Conservation (phyloP, 306 rosid species). For the Malus asiatica region DNA sequence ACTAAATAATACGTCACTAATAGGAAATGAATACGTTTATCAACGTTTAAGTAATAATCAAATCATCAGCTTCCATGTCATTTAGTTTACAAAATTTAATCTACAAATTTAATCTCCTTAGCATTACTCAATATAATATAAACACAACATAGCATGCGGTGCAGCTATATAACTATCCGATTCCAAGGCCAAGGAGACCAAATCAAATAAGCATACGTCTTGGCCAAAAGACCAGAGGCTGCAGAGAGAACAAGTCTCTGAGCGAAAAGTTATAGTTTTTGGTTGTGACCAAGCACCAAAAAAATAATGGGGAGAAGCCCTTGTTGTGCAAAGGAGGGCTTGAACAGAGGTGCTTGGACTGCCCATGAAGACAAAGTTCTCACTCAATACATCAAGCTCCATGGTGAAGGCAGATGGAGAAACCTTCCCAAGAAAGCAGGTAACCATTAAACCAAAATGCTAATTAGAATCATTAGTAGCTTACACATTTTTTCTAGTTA, state of each 20-base stretch:
- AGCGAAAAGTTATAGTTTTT: background rate
- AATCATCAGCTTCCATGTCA: no score
- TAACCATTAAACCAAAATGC: background rate
- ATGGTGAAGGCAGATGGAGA: slow-evolving; percentile 27
- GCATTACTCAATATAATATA: background rate
- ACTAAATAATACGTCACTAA: no score
- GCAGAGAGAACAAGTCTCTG: background rate
- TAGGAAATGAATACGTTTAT: no score
- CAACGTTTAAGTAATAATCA: no score
- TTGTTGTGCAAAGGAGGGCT: slow-evolving; percentile 22
- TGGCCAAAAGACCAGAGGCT: background rate
- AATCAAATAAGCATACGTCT: background rate
- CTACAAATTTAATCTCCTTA: no score
- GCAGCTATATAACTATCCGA: background rate
- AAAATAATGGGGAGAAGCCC: slow-evolving; percentile 23
- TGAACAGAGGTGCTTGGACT: slow-evolving; percentile 21
- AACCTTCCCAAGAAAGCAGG: slow-evolving; percentile 21
- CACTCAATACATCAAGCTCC: slow-evolving; percentile 8
- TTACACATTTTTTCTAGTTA: background rate
- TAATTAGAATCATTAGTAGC: background rate
- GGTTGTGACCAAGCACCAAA: background rate
- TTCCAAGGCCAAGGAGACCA: background rate
- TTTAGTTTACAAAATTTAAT: no score
- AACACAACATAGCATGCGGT: background rate
- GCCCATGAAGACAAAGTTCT: slow-evolving; percentile 19